phyloP scores from a whole-genome alignment of 352 stramenopile genomes.

The Thraustotheca clavata region DNA sequence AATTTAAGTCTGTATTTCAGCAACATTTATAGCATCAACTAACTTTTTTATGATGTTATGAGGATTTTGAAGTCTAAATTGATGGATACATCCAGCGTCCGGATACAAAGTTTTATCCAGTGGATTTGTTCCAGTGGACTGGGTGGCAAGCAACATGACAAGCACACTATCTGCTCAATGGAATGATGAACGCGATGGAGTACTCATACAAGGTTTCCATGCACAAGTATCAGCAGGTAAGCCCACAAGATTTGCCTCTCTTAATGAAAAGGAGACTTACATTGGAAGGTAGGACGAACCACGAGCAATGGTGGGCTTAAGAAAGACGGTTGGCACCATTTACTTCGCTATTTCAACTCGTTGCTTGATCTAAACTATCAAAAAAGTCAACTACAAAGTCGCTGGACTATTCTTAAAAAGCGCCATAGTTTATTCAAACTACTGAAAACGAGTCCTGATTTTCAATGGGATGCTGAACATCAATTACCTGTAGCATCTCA shows the following conservation, averaged over 20 bases:
- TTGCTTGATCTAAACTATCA: conserved; percentile 1
- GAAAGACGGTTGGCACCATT: conserved; percentile 4
- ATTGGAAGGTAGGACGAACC: not conserved
- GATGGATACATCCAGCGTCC: no score
- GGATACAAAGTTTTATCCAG: conserved; percentile 5
- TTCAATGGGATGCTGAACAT: not conserved
- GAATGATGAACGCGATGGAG: conserved; percentile 1
- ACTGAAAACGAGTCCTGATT: not conserved
- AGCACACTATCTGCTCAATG: not conserved
- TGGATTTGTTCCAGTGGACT: conserved; percentile 6
- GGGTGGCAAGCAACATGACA: conserved; percentile 2
- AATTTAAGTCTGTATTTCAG: no score
- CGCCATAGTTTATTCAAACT: not conserved
- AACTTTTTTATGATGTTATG: no score
- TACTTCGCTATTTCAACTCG: not conserved
- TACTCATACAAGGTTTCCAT: conserved; percentile 3
- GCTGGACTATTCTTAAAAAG: conserved; percentile 3
- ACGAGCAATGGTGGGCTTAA: not conserved
- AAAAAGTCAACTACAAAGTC: conserved; percentile 1
- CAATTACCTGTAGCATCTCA: not conserved
- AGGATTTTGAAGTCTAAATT: no score
- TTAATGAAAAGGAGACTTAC: no score
- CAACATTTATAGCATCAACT: no score
- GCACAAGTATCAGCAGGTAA: not conserved
- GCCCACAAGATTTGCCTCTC: no score